Evolutionary conservation across 139 green algal species (phyloP), one percentile per base, ranked within the genome.

Genomic region (Klebsormidium nitens): DNA sequence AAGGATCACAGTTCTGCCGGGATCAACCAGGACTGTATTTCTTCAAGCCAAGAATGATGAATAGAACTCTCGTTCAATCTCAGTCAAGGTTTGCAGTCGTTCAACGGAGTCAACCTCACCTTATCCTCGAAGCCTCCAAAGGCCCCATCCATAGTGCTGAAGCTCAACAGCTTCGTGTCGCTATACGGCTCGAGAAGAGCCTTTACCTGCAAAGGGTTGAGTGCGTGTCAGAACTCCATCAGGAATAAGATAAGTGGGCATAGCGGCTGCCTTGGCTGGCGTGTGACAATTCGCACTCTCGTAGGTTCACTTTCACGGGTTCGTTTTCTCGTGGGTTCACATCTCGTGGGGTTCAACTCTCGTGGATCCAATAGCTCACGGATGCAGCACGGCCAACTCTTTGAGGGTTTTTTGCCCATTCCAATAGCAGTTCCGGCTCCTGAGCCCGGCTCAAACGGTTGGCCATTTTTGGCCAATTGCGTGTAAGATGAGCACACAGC

Each of bases 101-200:
- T n/a, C n/a, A n/a, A n/a, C n/a, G n/a, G n/a, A n/a, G n/a, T 37
- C 5, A 61, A 23, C 37, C 52, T 61, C 52, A 73, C 65, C 48
- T 65, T 31, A 23, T 66, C 52, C 14, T 63, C 52, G 48, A 47
- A 76, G 3, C 61, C 68, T 23, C 59, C 59, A 44, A 76, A 76
- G 19, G 48, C 66, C 31, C 59, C 59, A 3, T 26, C 17, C 61
- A 76, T 76, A 3, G 35, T 37, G n/a, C 42, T 48, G 8, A 77
- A 65, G 5, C 74, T 61, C 37, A 77, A 29, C 44, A 73, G 31
- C 52, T 63, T 71, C 29, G 66, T 14, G 26, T 59, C 29, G 28
- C 23, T 5, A 34, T 64, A 74, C 11, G 63, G 69, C 1, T 31
- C 29, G 1, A 76, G 36, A 14, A 34, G 14, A 6, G 29, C 37